A percentile compares a stretch with the other conserved stretches of the same genome.
phyloP scores from a whole-genome alignment of 352 stramenopile genomes.

The Pythium volutum region DNA sequence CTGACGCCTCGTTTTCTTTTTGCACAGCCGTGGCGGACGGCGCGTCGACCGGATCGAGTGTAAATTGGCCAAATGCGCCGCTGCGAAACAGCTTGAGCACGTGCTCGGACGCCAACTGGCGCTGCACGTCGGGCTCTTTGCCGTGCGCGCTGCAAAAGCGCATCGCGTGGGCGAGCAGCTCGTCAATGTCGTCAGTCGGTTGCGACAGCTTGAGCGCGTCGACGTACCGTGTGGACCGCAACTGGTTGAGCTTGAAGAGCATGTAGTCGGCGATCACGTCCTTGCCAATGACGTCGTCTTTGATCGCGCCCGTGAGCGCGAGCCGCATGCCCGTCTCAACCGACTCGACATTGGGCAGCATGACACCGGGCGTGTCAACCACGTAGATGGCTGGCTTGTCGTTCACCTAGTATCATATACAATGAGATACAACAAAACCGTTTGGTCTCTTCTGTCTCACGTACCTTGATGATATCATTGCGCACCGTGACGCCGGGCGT shows the following conservation, averaged over 20 bases:
- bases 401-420: constrained; percentile 46
- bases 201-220: constrained; percentile 57
- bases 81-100: constrained; percentile 74
- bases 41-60: constrained; percentile 53
- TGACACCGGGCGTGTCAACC: constrained; percentile 87
- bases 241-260: constrained; percentile 84
- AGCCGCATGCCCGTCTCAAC: constrained; percentile 80
- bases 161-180: constrained; percentile 59
- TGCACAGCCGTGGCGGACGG: neutral
- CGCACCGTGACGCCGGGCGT: constrained; percentile 84
- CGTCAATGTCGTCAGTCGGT: constrained; percentile 73
- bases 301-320: constrained; percentile 83
- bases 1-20: too few species aligned
- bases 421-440: neutral
- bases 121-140: constrained; percentile 73
- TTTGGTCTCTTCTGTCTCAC: constrained; percentile 7
- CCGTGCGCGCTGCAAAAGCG: constrained; percentile 73
- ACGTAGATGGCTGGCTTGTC: constrained; percentile 86
- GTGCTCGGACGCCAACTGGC: constrained; percentile 60
- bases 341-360: constrained; percentile 82
- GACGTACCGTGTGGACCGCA: constrained; percentile 77
- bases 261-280: constrained; percentile 89
- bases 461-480: constrained; percentile 88
- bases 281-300: constrained; percentile 82
- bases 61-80: constrained; percentile 80